Evolutionary conservation across 1,284 basidiomycete species (phyloP), one percentile per base, ranked within the genome.

Genomic region (Albatrellus sp.): DNA sequence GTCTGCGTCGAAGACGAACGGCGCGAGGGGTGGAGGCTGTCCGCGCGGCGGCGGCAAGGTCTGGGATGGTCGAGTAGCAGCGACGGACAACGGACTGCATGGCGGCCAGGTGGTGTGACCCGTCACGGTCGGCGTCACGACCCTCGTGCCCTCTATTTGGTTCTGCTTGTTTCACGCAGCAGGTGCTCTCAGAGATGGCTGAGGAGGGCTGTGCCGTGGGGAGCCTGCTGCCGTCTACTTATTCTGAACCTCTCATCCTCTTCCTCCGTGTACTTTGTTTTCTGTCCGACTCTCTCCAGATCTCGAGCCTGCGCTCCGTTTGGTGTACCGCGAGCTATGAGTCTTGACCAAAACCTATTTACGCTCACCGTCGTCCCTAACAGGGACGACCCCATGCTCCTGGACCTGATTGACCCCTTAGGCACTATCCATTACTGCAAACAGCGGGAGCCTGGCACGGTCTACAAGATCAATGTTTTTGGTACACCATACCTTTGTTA

Each of bases 271-370:
- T n/a, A n/a, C n/a, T n/a, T n/a, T n/a, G n/a, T n/a, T n/a, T n/a
- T n/a, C n/a, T n/a, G n/a, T n/a, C n/a, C n/a, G n/a, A n/a, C n/a
- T n/a, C n/a, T n/a, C n/a, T n/a, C n/a, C n/a, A n/a, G 14, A 16
- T 37, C 36, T 37, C 10, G 10, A 28, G 30, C 20, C 12, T 29
- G 11, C 12, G 20, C 17, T 40, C 24, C n/a, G 19, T 28, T 16
- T 3, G 11, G 20, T 19, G 19, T 13, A 40, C 10, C 19, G 12
- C 17, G 5, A 17, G 17, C 31, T 42, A 86, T 86, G 83, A 84
- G 79, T 53, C 66, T 88, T 40, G 83, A 86, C 57, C 72, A 83
- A 58, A 88, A 88, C 58, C 66, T 89, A 5, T 89, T 88, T 62
- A 88, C 85, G 2, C 73, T 89, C 43, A 63, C 71, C 50, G 61